Evolutionary conservation across 129 eudicot species (phyloP), one percentile per base, ranked within the genome.

Genomic region (Lonicera japonica): DNA sequence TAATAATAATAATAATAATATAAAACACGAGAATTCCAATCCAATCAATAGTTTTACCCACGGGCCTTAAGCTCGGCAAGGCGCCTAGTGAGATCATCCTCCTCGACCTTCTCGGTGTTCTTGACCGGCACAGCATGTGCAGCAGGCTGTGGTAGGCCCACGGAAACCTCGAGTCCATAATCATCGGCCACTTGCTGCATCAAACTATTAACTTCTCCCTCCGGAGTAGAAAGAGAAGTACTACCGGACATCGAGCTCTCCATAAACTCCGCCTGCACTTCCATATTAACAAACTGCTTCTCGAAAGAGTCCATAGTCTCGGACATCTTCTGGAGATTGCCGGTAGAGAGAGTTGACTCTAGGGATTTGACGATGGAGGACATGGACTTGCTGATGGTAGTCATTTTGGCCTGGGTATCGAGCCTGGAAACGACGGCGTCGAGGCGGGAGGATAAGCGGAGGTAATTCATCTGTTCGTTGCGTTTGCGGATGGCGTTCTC

Each of bases 151-250:
- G 97, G 97, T 67, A 91, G 69, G 4, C 97, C 95, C 4, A 87
- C 94, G 0, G 95, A 87, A 19, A 91, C 95, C 76, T 91, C 95
- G 11, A 91, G 66, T 3, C 96, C 97, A 34, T 91, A 87, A 75
- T 91, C 95, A 71, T 91, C 97, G 5, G 97, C 97, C 43, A 90
- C 97, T 58, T 90, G 97, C 75, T 90, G 97, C 97, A 90, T 90
- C 72, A 91, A 73, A 21, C 82, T 87, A 68, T 80, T 84, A 51
- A 91, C 95, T 11, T 91, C 94, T 1, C 86, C 88, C 62, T 91
- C 95, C 0, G 97, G 97, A 8, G 95, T 87, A 19, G 88, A 82
- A 5, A 91, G 79, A 11, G 94, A 87, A 5, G 97, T 84, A 52
- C 90, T 84, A n/a, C 97, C 97, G 6, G 94, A 94, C 97, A 91